Base-by-base conservation (phyloP, 192 early-diverging fungal genomes). In the Bifiguratus adelaidae region DNA sequence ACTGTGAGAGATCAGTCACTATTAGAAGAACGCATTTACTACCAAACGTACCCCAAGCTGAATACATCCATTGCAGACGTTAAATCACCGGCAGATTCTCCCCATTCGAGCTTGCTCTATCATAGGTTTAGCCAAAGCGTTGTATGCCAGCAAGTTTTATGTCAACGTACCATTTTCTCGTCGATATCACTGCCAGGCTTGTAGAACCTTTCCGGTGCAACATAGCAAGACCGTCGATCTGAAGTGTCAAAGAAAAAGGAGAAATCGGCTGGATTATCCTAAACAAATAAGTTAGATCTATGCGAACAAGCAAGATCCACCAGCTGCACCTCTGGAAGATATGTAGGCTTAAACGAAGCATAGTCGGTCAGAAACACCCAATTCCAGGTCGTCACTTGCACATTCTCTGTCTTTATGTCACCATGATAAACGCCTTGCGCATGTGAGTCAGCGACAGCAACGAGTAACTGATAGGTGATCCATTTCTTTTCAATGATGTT, bases 221-320 rank as follows among this genome's bases (percentile, higher is more conserved):
- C 63, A 61, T 93, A 98, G 60, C 95, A 98, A 36, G 78, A 85
- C 42, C 92, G 71, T 28, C 95, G 73, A 3, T 81, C 71, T 7
- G 91, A 86, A 19, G 88, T 81, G 65, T 98, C 95, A 64, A 98
- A 98, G 56, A 91, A 98, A 62, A 90, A 96, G 3, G 86, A 88
- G 58, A 94, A 98, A 48, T 95, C 85, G 11, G 88, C 88, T 0
- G 94, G 94, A 49, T 97, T 91, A 60, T 97, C 92, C 65, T 87
- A 50, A n/a, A 38, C 32, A 34, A 30, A 53, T 29, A 29, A 16
- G 20, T 18, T 1, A 11, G 18, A 3, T 15, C 7, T n/a, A n/a
- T n/a, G n/a, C n/a, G n/a, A n/a, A n/a, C n/a, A n/a, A n/a, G n/a
- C n/a, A n/a, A n/a, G n/a, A 20, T 15, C 2, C 11, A 4, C 19